A percentile compares a stretch with the other conserved stretches of the same genome.
These are phyloP conservation scores for Coniferiporia weirii DNA, from an alignment of 1,284 basidiomycete species.

Conservation along the genomic window DNA sequence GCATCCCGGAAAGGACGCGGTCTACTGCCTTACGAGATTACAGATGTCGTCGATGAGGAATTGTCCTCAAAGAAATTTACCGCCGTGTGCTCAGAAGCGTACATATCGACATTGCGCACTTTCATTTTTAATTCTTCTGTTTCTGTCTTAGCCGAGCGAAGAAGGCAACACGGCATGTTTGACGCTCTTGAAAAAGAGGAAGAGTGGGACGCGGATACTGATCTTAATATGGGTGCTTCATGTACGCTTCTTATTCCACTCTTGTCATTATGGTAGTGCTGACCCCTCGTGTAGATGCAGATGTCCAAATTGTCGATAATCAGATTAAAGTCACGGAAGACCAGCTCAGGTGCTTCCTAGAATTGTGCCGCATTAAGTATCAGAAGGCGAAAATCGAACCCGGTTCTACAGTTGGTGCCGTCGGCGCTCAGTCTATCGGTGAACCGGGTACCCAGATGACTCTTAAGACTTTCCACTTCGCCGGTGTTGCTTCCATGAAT, in stretches of 20 bases:
- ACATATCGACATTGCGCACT: slow-evolving; percentile 68
- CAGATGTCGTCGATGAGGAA: slow-evolving; percentile 66
- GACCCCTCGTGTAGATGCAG: slow-evolving; percentile 40
- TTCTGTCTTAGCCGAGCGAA: slow-evolving; percentile 60
- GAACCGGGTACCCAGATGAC: slow-evolving; percentile 99
- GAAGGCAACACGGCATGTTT: slow-evolving; percentile 80
- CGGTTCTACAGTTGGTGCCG: slow-evolving; percentile 95
- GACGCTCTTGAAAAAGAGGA: slow-evolving; percentile 72
- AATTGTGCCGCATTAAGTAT: slow-evolving; percentile 88
- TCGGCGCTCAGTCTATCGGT: slow-evolving; percentile 98
- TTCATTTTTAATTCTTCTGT: slow-evolving; percentile 75
- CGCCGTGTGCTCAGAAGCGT: slow-evolving; percentile 71
- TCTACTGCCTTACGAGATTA: slow-evolving; percentile 86
- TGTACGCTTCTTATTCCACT: slow-evolving; percentile 36
- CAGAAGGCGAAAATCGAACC: slow-evolving; percentile 94
- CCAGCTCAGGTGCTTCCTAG: slow-evolving; percentile 78
- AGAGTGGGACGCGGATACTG: slow-evolving; percentile 77
- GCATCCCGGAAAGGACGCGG: slow-evolving; percentile 53
- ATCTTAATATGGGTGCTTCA: slow-evolving; percentile 71
- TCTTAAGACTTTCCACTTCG: slow-evolving; percentile 99
- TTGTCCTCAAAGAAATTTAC: slow-evolving; percentile 58
- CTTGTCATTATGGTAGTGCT: not conserved
- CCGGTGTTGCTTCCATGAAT: slow-evolving; percentile 99
- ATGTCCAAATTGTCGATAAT: slow-evolving; percentile 79
- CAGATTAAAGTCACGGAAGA: slow-evolving; percentile 83